Percentiles rank a stretch among this genome's conserved stretches.
Evolutionary conservation across 371 early-diverging fungal species (phyloP).

Genomic region (Mortierella sp.): DNA sequence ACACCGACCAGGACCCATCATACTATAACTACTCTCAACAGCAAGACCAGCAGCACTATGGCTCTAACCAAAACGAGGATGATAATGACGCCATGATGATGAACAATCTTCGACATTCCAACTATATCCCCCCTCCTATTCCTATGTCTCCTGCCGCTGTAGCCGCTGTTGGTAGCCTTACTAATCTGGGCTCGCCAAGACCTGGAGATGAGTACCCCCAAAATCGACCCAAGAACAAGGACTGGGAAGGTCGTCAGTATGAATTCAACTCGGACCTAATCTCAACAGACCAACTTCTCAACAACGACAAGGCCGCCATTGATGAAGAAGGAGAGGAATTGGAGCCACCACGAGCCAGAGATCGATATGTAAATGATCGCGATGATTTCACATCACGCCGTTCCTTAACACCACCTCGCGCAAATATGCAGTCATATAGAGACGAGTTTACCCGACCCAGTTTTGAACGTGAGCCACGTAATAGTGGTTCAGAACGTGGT

Average conservation of each 20-base stretch:
- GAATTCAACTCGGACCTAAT: slow-evolving; percentile 31
- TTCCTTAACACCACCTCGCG: slow-evolving; percentile 49
- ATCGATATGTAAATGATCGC: slow-evolving; percentile 38
- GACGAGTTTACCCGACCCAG: slow-evolving; percentile 46
- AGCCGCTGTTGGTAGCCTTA: slow-evolving; percentile 16
- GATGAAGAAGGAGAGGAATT: slow-evolving; percentile 44
- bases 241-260: slow-evolving; percentile 31
- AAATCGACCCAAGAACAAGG: slow-evolving; percentile 22
- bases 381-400: slow-evolving; percentile 40
- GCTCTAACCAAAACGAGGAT: slow-evolving; percentile 43
- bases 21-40: slow-evolving; percentile 6
- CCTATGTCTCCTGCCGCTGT: slow-evolving; percentile 46
- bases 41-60: slow-evolving; percentile 21
- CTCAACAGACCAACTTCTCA: slow-evolving; percentile 25
- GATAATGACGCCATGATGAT: slow-evolving; percentile 23
- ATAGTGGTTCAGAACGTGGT: slow-evolving; percentile 40
- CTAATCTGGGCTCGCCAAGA: slow-evolving; percentile 20
- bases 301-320: slow-evolving; percentile 49
- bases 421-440: slow-evolving; percentile 47
- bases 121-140: slow-evolving; percentile 40
- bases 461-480: slow-evolving; percentile 39
- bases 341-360: slow-evolving; percentile 46
- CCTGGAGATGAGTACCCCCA: slow-evolving; percentile 44
- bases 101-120: slow-evolving; percentile 34
- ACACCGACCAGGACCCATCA: not conserved